phyloP scores from a whole-genome alignment of 176 grass and related monocot genomes.

The Raddia distichophylla region DNA sequence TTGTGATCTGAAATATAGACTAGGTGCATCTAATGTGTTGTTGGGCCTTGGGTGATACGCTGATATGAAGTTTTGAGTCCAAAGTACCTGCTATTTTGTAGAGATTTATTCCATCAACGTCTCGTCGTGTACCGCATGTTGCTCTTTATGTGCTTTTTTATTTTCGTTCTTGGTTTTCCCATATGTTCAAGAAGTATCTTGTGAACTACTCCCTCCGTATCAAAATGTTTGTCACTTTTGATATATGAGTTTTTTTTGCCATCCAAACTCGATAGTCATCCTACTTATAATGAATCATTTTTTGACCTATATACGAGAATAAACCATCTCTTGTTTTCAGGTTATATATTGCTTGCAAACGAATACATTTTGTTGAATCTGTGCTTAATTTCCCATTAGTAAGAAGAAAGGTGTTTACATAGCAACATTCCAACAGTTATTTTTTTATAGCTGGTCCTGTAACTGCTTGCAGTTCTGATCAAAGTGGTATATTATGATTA shows the following conservation, averaged over 20 bases:
- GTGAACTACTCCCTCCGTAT: no score
- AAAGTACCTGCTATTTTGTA: background rate
- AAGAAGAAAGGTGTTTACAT: background rate
- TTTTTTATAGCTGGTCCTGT: background rate
- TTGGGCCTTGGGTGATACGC: background rate
- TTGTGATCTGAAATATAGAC: background rate
- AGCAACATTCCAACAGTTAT: background rate
- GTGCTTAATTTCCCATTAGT: background rate
- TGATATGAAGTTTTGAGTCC: background rate
- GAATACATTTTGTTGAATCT: background rate
- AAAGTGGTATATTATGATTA: background rate
- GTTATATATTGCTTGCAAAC: background rate
- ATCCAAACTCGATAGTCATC: background rate
- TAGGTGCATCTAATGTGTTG: background rate
- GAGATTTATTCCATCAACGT: background rate
- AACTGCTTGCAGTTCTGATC: background rate
- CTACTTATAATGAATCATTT: background rate
- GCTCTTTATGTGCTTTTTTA: background rate
- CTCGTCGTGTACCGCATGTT: background rate
- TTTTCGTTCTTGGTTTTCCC: background rate
- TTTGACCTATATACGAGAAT: background rate
- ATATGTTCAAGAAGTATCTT: background rate
- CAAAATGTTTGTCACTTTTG: no score
- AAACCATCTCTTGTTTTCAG: background rate
- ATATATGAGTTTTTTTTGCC: background rate